Percentiles rank a stretch among this genome's conserved stretches.
phyloP scores from a whole-genome alignment of 768 basidiomycete species.

The Pulveroboletus sp. region DNA sequence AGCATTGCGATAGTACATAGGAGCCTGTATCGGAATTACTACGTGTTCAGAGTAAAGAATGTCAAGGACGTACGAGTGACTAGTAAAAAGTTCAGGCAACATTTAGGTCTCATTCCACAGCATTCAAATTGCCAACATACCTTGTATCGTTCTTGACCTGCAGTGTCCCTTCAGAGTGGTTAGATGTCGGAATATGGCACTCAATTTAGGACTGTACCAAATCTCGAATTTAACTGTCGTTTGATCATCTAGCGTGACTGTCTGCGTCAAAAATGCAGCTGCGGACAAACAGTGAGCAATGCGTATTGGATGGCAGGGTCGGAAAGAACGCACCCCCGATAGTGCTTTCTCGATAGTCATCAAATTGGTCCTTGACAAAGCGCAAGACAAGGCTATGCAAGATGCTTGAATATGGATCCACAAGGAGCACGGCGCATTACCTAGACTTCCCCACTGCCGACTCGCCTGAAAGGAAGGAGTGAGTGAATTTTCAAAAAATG shows the following conservation, averaged over 20 bases:
- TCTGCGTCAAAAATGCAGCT: constrained; percentile 99
- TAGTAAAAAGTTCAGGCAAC: constrained; percentile 11
- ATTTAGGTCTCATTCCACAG: neutral
- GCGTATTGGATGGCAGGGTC: neutral
- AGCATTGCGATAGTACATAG: constrained; percentile 96
- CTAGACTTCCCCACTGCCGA: constrained; percentile 97
- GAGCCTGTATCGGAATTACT: constrained; percentile 51
- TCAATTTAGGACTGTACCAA: constrained; percentile 54
- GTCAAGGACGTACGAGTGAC: constrained; percentile 44
- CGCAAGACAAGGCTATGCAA: constrained; percentile 78
- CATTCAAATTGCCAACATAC: constrained; percentile 33
- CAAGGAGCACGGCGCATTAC: constrained; percentile 37
- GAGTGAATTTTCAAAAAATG: neutral
- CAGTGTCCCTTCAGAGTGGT: constrained; percentile 72
- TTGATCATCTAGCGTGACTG: constrained; percentile 84
- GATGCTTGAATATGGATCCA: constrained; percentile 24
- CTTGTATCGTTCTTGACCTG: constrained; percentile 95
- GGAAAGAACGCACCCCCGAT: constrained; percentile 65
- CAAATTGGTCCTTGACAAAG: constrained; percentile 96
- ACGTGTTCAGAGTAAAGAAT: neutral
- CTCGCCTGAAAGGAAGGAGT: constrained; percentile 60
- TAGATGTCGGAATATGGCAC: neutral
- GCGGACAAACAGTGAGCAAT: constrained; percentile 17
- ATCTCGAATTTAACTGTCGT: constrained; percentile 98
- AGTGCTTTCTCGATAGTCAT: constrained; percentile 93